Evolutionary conservation across 257 asterid genomes (phyloP).

Genomic region (Penstemon newberryi): DNA sequence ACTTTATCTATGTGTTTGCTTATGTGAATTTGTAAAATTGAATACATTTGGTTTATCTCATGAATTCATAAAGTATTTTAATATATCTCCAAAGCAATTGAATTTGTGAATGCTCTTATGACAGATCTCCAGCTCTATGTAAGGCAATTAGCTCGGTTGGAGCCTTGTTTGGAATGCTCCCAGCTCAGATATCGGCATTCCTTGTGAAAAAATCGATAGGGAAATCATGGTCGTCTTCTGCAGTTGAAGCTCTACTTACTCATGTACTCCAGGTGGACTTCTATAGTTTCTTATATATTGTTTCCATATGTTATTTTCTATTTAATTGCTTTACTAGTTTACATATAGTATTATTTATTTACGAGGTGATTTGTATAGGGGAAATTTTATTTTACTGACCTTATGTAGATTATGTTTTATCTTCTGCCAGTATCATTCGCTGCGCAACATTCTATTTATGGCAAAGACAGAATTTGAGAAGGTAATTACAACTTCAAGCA

Average conservation of each 20-base stretch:
- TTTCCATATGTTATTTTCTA: neutral
- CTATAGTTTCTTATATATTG: neutral
- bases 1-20: neutral
- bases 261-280: conserved; percentile 65
- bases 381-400: neutral
- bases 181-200: conserved; percentile 45
- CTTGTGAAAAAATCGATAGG: conserved; percentile 56
- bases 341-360: neutral
- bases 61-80: neutral
- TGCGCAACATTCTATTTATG: conserved; percentile 79
- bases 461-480: conserved; percentile 75
- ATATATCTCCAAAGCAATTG: neutral
- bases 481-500: conserved; percentile 38
- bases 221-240: conserved; percentile 68
- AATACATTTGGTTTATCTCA: conserved; percentile 6
- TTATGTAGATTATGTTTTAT: neutral
- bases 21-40: neutral
- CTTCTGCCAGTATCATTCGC: conserved; percentile 65
- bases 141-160: conserved; percentile 55
- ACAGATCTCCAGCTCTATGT: conserved; percentile 57
- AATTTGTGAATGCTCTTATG: conserved; percentile 13
- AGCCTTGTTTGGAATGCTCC: conserved; percentile 63
- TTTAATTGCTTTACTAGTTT: neutral
- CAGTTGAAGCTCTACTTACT: conserved; percentile 58
- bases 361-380: neutral